Percentiles rank a stretch among this genome's conserved stretches.
phyloP scores from a whole-genome alignment of 495 filamentous ascomycete genomes.

The Trichoderma virens region DNA sequence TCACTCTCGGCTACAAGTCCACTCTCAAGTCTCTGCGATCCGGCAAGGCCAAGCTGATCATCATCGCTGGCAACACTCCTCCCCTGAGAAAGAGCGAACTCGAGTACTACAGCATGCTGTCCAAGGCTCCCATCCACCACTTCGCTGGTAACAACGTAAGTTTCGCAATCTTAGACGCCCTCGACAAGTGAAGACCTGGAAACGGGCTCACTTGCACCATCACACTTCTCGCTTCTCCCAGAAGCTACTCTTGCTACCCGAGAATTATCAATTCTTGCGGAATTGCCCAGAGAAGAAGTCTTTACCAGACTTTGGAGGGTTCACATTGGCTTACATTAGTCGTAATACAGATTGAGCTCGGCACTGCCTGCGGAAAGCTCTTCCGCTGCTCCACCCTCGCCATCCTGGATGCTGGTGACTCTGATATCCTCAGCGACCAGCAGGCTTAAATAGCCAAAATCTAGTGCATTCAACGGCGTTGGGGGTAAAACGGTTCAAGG shows the following conservation, averaged over 20 bases:
- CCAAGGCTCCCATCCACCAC: constrained; percentile 92
- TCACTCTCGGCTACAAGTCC: constrained; percentile 88
- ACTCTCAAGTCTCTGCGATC: constrained; percentile 92
- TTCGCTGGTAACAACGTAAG: constrained; percentile 97
- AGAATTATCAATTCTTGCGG: constrained; percentile 19
- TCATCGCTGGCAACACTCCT: constrained; percentile 90
- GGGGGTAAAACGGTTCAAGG: constrained; percentile 17
- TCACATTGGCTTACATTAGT: constrained; percentile 42
- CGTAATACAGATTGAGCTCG: constrained; percentile 76
- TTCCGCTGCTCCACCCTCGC: constrained; percentile 90
- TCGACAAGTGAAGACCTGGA: not conserved
- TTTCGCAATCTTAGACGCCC: constrained; percentile 16
- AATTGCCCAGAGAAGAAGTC: constrained; percentile 73
- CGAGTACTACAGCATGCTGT: constrained; percentile 86
- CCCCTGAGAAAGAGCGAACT: constrained; percentile 93
- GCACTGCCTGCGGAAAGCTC: constrained; percentile 80
- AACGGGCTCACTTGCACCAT: not conserved
- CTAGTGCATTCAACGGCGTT: constrained; percentile 31
- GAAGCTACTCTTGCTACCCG: constrained; percentile 3
- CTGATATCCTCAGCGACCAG: constrained; percentile 78
- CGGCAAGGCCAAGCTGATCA: constrained; percentile 70
- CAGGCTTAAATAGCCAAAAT: constrained; percentile 40
- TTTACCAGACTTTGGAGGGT: constrained; percentile 77
- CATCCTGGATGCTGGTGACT: constrained; percentile 94
- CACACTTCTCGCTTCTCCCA: constrained; percentile 9